Evolutionary conservation across 1,284 basidiomycete genomes (phyloP).

Genomic region (Mycena sp.): DNA sequence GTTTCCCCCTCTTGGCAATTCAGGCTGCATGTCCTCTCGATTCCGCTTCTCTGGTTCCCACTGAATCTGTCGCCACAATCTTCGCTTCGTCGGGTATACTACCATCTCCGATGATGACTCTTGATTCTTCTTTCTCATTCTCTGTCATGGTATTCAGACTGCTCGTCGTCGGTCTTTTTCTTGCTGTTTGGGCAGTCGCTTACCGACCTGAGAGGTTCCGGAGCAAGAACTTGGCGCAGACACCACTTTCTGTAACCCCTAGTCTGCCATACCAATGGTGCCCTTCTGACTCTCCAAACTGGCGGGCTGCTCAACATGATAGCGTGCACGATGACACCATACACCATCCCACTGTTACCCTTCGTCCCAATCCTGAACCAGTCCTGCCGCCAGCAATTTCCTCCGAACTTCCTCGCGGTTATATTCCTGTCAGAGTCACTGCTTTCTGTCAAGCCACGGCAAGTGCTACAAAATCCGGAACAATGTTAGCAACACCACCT

Average conservation of each 20-base stretch:
- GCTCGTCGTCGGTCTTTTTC: not conserved
- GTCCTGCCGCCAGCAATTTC: too few species aligned
- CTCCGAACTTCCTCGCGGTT: too few species aligned
- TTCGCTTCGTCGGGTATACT: not conserved
- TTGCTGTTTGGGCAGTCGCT: not conserved
- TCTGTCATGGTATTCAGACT: not conserved
- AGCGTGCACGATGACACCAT: not conserved
- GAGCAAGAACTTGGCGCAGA: not conserved
- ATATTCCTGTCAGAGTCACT: too few species aligned
- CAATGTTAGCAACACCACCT: not conserved
- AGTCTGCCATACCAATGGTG: not conserved
- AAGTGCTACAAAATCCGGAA: not conserved
- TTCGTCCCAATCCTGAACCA: not conserved
- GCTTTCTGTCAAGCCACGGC: not conserved
- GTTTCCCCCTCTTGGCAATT: not conserved
- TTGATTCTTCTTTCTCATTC: too few species aligned
- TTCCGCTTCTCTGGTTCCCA: not conserved
- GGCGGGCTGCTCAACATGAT: conserved; percentile 4
- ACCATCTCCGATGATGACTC: too few species aligned
- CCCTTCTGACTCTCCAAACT: conserved; percentile 8
- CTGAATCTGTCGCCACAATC: not conserved
- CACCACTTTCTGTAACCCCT: not conserved
- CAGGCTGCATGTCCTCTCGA: not conserved
- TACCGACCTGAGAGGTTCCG: not conserved
- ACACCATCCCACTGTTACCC: not conserved